Base-by-base conservation (phyloP, 1,284 basidiomycete genomes). In the Microbotryum violaceum region DNA sequence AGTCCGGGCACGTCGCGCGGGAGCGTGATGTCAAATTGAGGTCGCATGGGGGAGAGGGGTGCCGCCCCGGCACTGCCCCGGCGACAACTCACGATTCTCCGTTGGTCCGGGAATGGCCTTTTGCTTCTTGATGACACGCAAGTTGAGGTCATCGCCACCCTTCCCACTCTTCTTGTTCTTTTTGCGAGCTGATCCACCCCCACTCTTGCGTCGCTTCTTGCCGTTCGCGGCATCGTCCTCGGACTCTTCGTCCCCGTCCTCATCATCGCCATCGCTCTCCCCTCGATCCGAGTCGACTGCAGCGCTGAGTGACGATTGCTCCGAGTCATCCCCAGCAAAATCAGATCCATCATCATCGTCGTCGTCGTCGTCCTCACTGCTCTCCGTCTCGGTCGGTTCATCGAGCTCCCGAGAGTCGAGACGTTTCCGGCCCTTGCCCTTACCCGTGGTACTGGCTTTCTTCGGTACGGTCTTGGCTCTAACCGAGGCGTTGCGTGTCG, bases 121-220 rank as follows among this genome's bases (percentile, higher is more conserved):
- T 8, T 60, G 51, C 18, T 37, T 31, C 18, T 56, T 42, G 33
- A 65, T 60, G 27, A 61, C 62, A 6, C 68, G 23, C 21, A 64
- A 61, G 16, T 67, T 64, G 29, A 61, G 56, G 21, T 65, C 66
- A 27, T 58, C 65, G 8, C 64, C 63, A 25, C 60, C 21, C 60
- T 53, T 49, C 52, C 58, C 53, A 27, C 48, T 52, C 52, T 48
- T 47, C 49, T 53, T 58, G 54, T 16, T 56, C 54, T 46, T 47
- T 18, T 1, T 37, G 44, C 52, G 49, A 42, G n/a, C 25, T n/a
- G 33, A 20, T 61, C 60, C 9, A 23, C 48, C 45, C 49, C 56
- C 10, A 18, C 29, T n/a, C 45, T 44, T 50, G 52, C 48, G 29
- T 56, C 45, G n/a, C 31, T 33, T 47, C 50, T 54, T 57, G 47